Conservation (phyloP, 495 filamentous ascomycete genomes). For the Cairneyella variabilis region DNA sequence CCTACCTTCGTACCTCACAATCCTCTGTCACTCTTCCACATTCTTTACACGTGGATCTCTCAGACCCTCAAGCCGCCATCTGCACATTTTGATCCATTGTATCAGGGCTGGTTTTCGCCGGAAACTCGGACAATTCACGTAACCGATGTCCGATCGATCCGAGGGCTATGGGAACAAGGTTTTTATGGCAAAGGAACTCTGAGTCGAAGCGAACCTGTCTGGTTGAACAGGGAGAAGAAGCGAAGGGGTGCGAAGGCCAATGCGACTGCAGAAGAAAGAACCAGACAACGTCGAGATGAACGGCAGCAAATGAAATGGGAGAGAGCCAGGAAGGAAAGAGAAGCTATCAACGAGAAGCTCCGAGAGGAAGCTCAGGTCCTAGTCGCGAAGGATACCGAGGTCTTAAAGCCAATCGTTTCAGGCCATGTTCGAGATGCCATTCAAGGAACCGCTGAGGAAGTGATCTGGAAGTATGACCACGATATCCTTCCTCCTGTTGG, state of each 20-base stretch:
- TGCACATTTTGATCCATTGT: slow-evolving; percentile 60
- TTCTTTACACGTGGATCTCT: slow-evolving; percentile 69
- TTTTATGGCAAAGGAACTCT: slow-evolving; percentile 94
- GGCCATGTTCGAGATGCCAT: neutral
- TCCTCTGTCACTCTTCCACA: slow-evolving; percentile 77
- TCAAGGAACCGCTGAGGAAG: neutral
- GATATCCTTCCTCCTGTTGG: slow-evolving; percentile 28
- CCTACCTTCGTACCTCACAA: slow-evolving; percentile 89
- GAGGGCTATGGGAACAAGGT: slow-evolving; percentile 87
- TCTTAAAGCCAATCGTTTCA: neutral
- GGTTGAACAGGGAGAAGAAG: slow-evolving; percentile 79
- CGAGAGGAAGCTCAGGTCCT: slow-evolving; percentile 43
- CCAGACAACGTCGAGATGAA: slow-evolving; percentile 71
- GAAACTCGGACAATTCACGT: slow-evolving; percentile 83
- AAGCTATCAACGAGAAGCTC: slow-evolving; percentile 70
- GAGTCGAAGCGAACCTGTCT: slow-evolving; percentile 90
- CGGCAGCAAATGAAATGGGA: slow-evolving; percentile 83
- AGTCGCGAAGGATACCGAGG: neutral
- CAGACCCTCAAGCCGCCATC: slow-evolving; percentile 63
- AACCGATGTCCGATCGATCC: slow-evolving; percentile 66
- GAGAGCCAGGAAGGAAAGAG: slow-evolving; percentile 76
- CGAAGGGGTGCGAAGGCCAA: slow-evolving; percentile 56
- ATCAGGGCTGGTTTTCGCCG: slow-evolving; percentile 71
- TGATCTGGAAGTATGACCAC: neutral
- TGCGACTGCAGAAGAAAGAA: slow-evolving; percentile 72